Evolutionary conservation across 2,329 filamentous ascomycete genomes (phyloP).

Genomic region (Tolypocladium tropicale): DNA sequence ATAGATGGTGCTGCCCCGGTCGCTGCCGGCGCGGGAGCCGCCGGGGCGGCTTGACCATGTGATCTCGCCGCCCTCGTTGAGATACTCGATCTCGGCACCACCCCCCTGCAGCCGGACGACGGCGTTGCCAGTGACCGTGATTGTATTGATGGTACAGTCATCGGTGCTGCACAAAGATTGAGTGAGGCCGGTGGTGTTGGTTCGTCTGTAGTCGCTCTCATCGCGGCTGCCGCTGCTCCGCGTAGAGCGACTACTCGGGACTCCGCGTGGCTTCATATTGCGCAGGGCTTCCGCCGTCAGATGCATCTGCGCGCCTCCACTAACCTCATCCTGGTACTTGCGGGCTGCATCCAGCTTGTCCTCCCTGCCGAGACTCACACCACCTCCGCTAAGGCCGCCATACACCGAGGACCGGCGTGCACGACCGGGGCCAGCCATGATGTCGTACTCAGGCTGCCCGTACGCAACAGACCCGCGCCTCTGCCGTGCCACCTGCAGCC

Average conservation of each 20-base stretch:
- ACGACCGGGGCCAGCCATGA: conserved; percentile 26
- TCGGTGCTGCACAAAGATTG: conserved; percentile 39
- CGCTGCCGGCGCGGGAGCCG: conserved; percentile 34
- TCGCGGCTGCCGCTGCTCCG: conserved; percentile 51
- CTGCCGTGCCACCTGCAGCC: conserved; percentile 20
- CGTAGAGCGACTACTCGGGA: conserved; percentile 43
- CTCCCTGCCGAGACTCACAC: conserved; percentile 22
- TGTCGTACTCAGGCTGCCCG: conserved; percentile 26
- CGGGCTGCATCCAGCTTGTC: conserved; percentile 28
- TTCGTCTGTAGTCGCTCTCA: conserved; percentile 53
- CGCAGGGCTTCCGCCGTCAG: conserved; percentile 47
- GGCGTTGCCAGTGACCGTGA: conserved; percentile 47
- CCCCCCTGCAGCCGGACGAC: conserved; percentile 45
- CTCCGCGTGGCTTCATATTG: conserved; percentile 34
- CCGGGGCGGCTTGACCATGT: conserved; percentile 33
- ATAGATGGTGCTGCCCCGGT: conserved; percentile 38
- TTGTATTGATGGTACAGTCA: conserved; percentile 53
- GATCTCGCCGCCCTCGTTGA: conserved; percentile 48
- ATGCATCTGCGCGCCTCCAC: conserved; percentile 31
- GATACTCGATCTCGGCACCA: conserved; percentile 48
- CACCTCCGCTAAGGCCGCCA: conserved; percentile 19
- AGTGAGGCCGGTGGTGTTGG: conserved; percentile 51
- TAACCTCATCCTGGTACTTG: conserved; percentile 43
- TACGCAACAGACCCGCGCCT: conserved; percentile 26
- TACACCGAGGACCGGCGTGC: conserved; percentile 31